Evolutionary conservation across 495 filamentous ascomycete genomes (phyloP), one percentile per base, ranked within the genome.

Genomic region (Penicillium robsamsonii): DNA sequence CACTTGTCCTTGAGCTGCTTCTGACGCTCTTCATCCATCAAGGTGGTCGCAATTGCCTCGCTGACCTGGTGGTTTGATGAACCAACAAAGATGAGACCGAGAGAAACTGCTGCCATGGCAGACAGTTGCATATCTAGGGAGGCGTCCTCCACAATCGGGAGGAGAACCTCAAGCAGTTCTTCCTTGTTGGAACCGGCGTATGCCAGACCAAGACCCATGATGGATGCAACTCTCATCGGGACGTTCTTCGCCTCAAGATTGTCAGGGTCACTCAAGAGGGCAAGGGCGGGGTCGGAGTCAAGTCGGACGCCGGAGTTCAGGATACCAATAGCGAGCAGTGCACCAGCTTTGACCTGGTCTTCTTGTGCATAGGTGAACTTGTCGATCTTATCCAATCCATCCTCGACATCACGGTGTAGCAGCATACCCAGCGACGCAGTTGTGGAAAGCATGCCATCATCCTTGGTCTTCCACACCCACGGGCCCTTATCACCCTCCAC

Each of bases 381-480:
- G 66, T 97, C 91, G 65, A 96, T 91, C 70, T 91, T 89, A 63
- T 94, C 89, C 50, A 99, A 74, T 17, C 92, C 95, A 53, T 75
- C 82, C 57, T 96, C 92, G 53, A 96, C 86, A 66, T 97, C 95
- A 85, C 94, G 93, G 64, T 92, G 84, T 52, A 94, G 74, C 24
- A 99, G 77, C 70, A 92, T 90, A 55, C 94, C 94, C 53, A 96
- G 72, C 3, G 94, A 97, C 8, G 94, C 94, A 15, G 93, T 88
- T 4, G 93, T 96, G 18, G 93, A 96, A 72, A 96, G 81, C 93
- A 95, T 95, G 60, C 92, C 92, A 60, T 96, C 92, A 35, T 96
- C 92, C 73, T 97, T 97, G 11, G 95, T 97, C 76, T 97, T 99
- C 89, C 91, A 97, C 3, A 97, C 89, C 95, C 95, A 99, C 57